Base-by-base conservation (phyloP, 768 basidiomycete genomes). In the Dentipellis sp. region DNA sequence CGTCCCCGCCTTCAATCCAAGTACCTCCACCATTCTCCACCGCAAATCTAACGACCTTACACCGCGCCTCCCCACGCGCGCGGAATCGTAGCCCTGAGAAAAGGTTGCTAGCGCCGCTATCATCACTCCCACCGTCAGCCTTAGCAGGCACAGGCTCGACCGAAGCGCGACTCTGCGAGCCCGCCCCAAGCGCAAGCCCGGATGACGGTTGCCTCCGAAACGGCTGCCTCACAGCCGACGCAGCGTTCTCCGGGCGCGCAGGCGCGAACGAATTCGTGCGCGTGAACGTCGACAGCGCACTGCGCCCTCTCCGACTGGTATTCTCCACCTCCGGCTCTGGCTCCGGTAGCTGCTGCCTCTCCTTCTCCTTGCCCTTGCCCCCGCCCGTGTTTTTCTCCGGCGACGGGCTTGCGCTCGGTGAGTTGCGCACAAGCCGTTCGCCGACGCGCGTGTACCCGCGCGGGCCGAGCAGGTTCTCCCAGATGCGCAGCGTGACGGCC, bases 231-330 rank as follows among this genome's bases (percentile, higher is more conserved):
- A 70, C 60, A 45, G 54, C 22, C 1, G 58, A 19, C 11, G 37
- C 49, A 3, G 7, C 64, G 42, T 39, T 64, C 52, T 47, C 62
- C 63, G 17, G 61, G 62, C 38, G 22, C 16, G 67, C 68, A 2
- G 79, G 78, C 1, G 77, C 79, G 62, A 89, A 88, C 10, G 87
- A 88, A 42, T 85, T 81, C 9, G 77, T 70, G 6, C 88, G 78
- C 59, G 78, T 70, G 61, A 86, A 86, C 6, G 78, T 72, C 16
- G 81, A 78, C 38, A 89, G 78, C 17, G 85, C 71, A 22, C 75
- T 68, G 35, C 47, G 59, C 0, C 42, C 42, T 19, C 19, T 45
- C 5, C 48, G 21, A 14, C 19, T 50, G 58, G 58, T 21, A 48
- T 60, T 19, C 21, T 14, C 12, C 50, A 38, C 8, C 39, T 38